A percentile compares a stretch with the other conserved stretches of the same genome.
Conservation (phyloP, 2,329 filamentous ascomycete genomes). For the Lecanicillium sp. region DNA sequence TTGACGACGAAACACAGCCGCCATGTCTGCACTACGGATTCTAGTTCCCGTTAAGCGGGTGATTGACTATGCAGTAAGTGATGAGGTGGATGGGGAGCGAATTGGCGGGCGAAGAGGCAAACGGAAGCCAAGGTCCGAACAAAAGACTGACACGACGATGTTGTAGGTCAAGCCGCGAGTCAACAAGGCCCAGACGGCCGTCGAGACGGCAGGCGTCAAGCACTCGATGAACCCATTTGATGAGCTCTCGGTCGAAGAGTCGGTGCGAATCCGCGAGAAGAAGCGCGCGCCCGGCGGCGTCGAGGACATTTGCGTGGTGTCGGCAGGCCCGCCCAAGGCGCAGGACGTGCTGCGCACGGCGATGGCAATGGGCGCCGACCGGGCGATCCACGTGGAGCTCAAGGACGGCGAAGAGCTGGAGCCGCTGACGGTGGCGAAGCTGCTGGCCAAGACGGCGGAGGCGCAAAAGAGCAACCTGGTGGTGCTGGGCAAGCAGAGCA, state of each 20-base stretch:
- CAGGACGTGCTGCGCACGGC: slow-evolving; percentile 87
- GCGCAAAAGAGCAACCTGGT: slow-evolving; percentile 86
- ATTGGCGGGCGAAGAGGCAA: too few relatives aligned
- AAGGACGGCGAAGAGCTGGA: slow-evolving; percentile 72
- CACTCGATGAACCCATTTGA: slow-evolving; percentile 99
- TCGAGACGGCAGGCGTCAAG: slow-evolving; percentile 90
- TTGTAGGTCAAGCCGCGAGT: slow-evolving; percentile 60
- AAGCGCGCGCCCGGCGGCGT: slow-evolving; percentile 65
- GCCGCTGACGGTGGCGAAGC: slow-evolving; percentile 85
- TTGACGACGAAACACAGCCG: slow-evolving; percentile 11
- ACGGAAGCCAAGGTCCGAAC: too few relatives aligned
- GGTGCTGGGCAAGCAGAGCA: slow-evolving; percentile 93
- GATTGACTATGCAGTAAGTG: slow-evolving; percentile 73
- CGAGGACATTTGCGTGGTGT: slow-evolving; percentile 85
- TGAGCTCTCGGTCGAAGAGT: slow-evolving; percentile 95
- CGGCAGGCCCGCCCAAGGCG: slow-evolving; percentile 80
- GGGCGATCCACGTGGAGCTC: slow-evolving; percentile 78
- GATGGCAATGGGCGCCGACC: slow-evolving; percentile 98
- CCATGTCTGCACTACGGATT: slow-evolving; percentile 62
- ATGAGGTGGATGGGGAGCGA: slow-evolving; percentile 37
- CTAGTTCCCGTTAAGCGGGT: slow-evolving; percentile 77
- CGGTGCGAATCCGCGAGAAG: slow-evolving; percentile 87
- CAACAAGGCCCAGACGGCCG: slow-evolving; percentile 69
- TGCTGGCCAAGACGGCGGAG: slow-evolving; percentile 72
- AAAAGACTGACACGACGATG: too few relatives aligned